Conservation (phyloP, 2,329 filamentous ascomycete genomes). For the Daldinia sp. region DNA sequence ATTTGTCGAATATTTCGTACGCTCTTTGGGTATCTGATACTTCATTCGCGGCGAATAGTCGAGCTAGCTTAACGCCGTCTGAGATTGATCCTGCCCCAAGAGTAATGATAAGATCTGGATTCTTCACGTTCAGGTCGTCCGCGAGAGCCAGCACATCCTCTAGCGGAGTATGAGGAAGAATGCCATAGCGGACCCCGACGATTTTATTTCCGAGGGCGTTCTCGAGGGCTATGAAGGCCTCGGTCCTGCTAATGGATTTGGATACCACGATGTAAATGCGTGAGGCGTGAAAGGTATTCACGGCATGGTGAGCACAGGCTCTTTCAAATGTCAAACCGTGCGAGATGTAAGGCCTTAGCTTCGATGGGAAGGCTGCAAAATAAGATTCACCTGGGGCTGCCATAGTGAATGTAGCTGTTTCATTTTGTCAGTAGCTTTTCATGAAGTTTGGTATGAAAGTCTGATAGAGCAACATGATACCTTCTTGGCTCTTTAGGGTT, state of each 20-base stretch:
- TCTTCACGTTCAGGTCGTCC: slow-evolving; percentile 38
- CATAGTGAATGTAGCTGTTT: slow-evolving; percentile 27
- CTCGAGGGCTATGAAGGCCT: slow-evolving; percentile 39
- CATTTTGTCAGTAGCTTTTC: slow-evolving; percentile 5
- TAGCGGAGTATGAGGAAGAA: slow-evolving; percentile 46
- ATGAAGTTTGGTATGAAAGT: slow-evolving; percentile 9
- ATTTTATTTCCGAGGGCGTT: slow-evolving; percentile 40
- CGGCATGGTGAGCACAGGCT: slow-evolving; percentile 43
- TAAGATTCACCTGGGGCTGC: slow-evolving; percentile 31
- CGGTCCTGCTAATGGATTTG: slow-evolving; percentile 45
- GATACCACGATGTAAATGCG: slow-evolving; percentile 47
- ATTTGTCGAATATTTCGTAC: slow-evolving; percentile 27
- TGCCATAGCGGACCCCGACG: slow-evolving; percentile 43
- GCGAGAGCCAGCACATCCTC: slow-evolving; percentile 45
- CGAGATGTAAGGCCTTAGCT: slow-evolving; percentile 38
- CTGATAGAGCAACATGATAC: background rate
- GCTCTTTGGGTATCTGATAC: slow-evolving; percentile 22
- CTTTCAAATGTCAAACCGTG: slow-evolving; percentile 41
- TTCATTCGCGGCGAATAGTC: slow-evolving; percentile 33
- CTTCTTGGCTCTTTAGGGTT: background rate
- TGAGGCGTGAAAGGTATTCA: slow-evolving; percentile 40
- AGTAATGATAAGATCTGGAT: slow-evolving; percentile 44
- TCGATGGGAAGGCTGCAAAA: slow-evolving; percentile 8
- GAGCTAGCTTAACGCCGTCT: slow-evolving; percentile 46
- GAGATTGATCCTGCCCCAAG: slow-evolving; percentile 47